Base-by-base conservation (phyloP, 2,329 filamentous ascomycete genomes). In the Monosporascus cannonballus region DNA sequence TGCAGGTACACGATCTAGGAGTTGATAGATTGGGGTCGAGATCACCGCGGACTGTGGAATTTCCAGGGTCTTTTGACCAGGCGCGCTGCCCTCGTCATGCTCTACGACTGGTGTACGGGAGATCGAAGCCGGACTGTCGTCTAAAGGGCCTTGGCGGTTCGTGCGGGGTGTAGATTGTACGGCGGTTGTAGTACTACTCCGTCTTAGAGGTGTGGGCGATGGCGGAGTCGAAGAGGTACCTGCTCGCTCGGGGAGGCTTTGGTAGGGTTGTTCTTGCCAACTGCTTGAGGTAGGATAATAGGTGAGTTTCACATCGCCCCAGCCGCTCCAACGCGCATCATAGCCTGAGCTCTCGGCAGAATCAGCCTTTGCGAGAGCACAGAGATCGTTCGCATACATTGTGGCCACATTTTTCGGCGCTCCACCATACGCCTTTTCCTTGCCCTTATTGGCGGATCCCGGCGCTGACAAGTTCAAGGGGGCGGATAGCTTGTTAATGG, bases 311-410 rank as follows among this genome's bases (percentile, higher is more conserved):
- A 97, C 80, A 64, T 87, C 84, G 22, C 87, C 89, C 86, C 90
- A 96, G 52, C 88, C 85, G 55, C 84, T 81, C 86, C 89, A 95
- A 22, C 76, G 71, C 38, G 60, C 50, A 48, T 59, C 60, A 4
- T 56, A 47, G 49, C 51, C 59, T 18, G 58, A 48, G 44, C 51
- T 70, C 27, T 71, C 67, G 61, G 71, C 50, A 59, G 71, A 44
- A 59, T 77, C 79, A 24, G 80, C 77, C 52, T 85, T 85, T 49
- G 86, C 85, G 52, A 97, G 76, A 14, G 86, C 81, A 36, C 88
- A 83, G 51, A 99, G 73, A 69, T 99, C 90, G 59, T 92, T 92
- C n/a, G 89, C 88, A 69, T 89, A 85, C 69, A 88, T 80, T 34
- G 79, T 75, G 6, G 77, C 77, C 22, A 80, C 74, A 52, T 76